These are phyloP conservation scores for Ziziphus jujuba DNA, from an alignment of 306 rosid genomes.

Conservation along the genomic window DNA sequence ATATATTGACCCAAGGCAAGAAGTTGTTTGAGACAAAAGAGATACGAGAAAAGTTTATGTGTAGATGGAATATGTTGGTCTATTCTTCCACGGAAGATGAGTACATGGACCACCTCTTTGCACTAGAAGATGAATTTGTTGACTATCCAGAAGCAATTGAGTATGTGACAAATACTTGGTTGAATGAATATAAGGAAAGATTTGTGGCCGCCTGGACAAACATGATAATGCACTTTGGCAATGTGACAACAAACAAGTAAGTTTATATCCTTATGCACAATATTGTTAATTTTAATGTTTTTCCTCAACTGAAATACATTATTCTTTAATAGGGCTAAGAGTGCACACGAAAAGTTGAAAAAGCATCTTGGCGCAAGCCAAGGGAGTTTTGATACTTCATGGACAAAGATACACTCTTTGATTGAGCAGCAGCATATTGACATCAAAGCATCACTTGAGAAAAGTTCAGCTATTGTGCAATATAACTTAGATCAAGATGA, in stretches of 20 bases:
- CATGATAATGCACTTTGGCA: not conserved
- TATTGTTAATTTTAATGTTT: not conserved
- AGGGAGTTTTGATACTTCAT: not conserved
- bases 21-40: not conserved
- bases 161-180: not conserved
- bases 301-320: not conserved
- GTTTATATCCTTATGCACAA: not conserved
- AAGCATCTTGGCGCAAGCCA: not conserved
- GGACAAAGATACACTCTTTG: not conserved
- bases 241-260: not conserved
- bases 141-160: not conserved
- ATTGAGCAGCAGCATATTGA: not conserved
- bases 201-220: not conserved
- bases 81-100: not conserved
- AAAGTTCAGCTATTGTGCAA: not conserved
- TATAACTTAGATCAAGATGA: not conserved
- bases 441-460: not conserved
- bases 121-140: not conserved
- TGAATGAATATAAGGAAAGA: not conserved
- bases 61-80: not conserved
- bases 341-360: not conserved
- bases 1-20: not conserved
- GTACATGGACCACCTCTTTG: accelerated
- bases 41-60: not conserved
- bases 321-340: not conserved